Percentiles rank a stretch among this genome's conserved stretches.
These are phyloP conservation scores for Lactifluus echinatus DNA, from an alignment of 768 basidiomycete species.

Conservation along the genomic window DNA sequence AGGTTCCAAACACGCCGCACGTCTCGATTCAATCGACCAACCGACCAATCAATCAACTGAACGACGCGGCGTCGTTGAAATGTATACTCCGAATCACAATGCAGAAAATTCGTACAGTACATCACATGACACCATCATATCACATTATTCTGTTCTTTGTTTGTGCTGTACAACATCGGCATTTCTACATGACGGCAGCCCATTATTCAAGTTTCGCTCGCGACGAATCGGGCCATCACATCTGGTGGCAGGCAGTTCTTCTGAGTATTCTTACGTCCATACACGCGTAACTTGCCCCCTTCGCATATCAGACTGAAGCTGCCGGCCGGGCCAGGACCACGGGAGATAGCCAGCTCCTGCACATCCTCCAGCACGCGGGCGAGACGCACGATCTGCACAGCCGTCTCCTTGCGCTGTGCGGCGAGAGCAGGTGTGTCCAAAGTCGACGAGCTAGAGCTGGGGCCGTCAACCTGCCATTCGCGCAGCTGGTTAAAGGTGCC, in stretches of 20 bases:
- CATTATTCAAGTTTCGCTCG: neutral
- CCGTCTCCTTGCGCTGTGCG: neutral
- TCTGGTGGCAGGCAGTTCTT: constrained; percentile 7
- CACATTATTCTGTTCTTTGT: too few species aligned
- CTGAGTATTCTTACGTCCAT: neutral
- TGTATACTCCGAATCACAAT: too few species aligned
- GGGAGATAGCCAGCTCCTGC: constrained; percentile 11
- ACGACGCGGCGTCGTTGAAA: too few species aligned
- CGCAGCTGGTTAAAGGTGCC: constrained; percentile 45
- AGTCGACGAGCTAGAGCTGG: neutral
- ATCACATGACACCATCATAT: too few species aligned
- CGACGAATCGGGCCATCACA: constrained; percentile 1
- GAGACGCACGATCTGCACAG: constrained; percentile 7
- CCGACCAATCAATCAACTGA: too few species aligned
- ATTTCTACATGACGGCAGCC: too few species aligned
- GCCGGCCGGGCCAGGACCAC: constrained; percentile 5
- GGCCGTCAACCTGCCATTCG: constrained; percentile 31
- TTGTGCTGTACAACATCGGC: neutral
- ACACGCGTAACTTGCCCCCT: neutral
- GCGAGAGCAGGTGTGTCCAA: neutral
- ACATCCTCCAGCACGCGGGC: constrained; percentile 9
- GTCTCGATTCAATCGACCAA: too few species aligned
- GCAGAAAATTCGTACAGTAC: too few species aligned
- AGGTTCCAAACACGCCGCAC: too few species aligned
- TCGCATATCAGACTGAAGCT: constrained; percentile 9